Evolutionary conservation across 768 basidiomycete species (phyloP).

Genomic region (Megacollybia marginata): DNA sequence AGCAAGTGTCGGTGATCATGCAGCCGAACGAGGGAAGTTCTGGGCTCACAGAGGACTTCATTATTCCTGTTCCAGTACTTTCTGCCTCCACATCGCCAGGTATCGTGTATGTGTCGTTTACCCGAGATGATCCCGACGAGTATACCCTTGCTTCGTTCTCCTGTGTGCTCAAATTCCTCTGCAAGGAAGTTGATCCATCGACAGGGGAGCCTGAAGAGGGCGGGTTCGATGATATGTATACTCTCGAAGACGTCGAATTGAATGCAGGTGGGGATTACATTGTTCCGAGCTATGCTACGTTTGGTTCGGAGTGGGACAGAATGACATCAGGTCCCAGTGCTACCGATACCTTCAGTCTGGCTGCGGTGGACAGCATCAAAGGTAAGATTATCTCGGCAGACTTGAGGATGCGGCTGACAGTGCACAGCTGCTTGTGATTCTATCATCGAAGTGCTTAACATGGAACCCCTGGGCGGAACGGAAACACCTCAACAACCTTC

Average conservation of each 20-base stretch:
- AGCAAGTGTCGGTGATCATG: slow-evolving; percentile 93
- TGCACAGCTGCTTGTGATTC: slow-evolving; percentile 87
- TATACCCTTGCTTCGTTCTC: slow-evolving; percentile 82
- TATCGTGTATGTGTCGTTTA: slow-evolving; percentile 90
- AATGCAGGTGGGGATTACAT: slow-evolving; percentile 92
- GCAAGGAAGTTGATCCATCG: slow-evolving; percentile 94
- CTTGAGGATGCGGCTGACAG: slow-evolving; percentile 4
- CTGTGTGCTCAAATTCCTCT: slow-evolving; percentile 89
- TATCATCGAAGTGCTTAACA: slow-evolving; percentile 90
- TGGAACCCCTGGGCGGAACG: slow-evolving; percentile 93
- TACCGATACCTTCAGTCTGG: slow-evolving; percentile 90
- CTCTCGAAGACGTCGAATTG: slow-evolving; percentile 92
- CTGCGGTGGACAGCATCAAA: slow-evolving; percentile 89
- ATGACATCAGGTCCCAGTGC: slow-evolving; percentile 67
- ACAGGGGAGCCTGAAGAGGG: slow-evolving; percentile 95
- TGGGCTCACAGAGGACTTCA: slow-evolving; percentile 87
- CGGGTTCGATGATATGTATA: slow-evolving; percentile 99
- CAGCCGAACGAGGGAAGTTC: slow-evolving; percentile 65
- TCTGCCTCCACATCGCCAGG: slow-evolving; percentile 68
- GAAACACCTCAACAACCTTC: slow-evolving; percentile 75
- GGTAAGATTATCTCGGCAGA: slow-evolving; percentile 40
- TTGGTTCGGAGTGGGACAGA: slow-evolving; percentile 93
- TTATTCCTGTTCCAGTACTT: slow-evolving; percentile 75
- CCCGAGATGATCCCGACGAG: slow-evolving; percentile 67
- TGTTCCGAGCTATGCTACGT: slow-evolving; percentile 88